Evolutionary conservation across 1,284 basidiomycete genomes (phyloP).

Genomic region (Coniophora puteana): DNA sequence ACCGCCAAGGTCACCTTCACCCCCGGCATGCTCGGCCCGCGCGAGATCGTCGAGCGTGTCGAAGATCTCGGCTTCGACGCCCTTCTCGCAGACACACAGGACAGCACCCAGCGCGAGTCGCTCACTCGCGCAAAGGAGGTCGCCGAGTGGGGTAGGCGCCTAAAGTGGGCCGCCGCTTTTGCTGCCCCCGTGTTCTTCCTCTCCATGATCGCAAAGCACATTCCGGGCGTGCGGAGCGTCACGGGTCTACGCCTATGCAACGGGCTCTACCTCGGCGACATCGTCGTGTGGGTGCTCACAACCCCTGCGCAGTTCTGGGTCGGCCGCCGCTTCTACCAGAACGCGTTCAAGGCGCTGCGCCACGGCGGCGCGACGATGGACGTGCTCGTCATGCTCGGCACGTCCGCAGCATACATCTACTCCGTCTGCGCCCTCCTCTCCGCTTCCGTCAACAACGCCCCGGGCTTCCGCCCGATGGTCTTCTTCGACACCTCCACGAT

Average conservation of each 20-base stretch:
- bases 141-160: constrained; percentile 83
- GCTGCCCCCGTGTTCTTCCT: constrained; percentile 93
- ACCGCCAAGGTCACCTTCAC: constrained; percentile 79
- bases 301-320: constrained; percentile 94
- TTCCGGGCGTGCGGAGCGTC: constrained; percentile 53
- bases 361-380: constrained; percentile 95
- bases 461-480: constrained; percentile 77
- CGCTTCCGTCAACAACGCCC: constrained; percentile 60
- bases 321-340: constrained; percentile 84
- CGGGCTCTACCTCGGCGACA: constrained; percentile 80
- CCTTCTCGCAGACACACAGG: constrained; percentile 77
- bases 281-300: constrained; percentile 81
- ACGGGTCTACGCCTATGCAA: constrained; percentile 48
- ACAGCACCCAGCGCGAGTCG: constrained; percentile 87
- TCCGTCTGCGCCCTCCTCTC: constrained; percentile 74
- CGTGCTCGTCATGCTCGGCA: constrained; percentile 94
- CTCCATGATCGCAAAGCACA: constrained; percentile 83
- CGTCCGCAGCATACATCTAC: constrained; percentile 91
- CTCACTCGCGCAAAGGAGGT: constrained; percentile 92
- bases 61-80: constrained; percentile 92
- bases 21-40: constrained; percentile 67
- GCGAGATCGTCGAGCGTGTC: constrained; percentile 84
- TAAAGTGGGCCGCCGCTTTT: constrained; percentile 75
- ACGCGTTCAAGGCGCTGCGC: constrained; percentile 87
- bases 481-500: constrained; percentile 99